Evolutionary conservation across 257 asterid species (phyloP).

Genomic region (Eustoma russellianum): DNA sequence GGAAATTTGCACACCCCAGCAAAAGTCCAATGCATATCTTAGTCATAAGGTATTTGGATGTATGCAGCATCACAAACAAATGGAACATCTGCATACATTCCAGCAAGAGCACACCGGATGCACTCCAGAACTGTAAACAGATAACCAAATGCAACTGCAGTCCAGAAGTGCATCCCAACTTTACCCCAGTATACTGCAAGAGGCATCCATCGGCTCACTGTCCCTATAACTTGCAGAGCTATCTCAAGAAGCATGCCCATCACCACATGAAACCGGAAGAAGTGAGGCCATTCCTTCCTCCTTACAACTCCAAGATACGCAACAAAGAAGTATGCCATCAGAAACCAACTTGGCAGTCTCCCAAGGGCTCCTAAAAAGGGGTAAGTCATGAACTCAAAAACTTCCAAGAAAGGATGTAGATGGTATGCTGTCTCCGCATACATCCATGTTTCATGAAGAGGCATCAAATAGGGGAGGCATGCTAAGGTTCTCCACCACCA

Average conservation of each 20-base stretch:
- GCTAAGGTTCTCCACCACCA: slow-evolving; percentile 95
- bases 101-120: slow-evolving; percentile 69
- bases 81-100: slow-evolving; percentile 87
- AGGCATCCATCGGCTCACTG: slow-evolving; percentile 87
- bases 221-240: slow-evolving; percentile 70
- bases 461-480: slow-evolving; percentile 86
- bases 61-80: slow-evolving; percentile 90
- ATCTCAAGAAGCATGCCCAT: slow-evolving; percentile 93
- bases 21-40: slow-evolving; percentile 8
- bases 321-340: slow-evolving; percentile 75
- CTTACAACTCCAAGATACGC: slow-evolving; percentile 86
- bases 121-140: slow-evolving; percentile 80
- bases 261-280: slow-evolving; percentile 82
- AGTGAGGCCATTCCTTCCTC: slow-evolving; percentile 93
- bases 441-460: slow-evolving; percentile 92
- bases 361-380: slow-evolving; percentile 65
- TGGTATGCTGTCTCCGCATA: slow-evolving; percentile 76
- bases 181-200: slow-evolving; percentile 71
- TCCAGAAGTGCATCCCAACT: slow-evolving; percentile 86
- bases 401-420: slow-evolving; percentile 68
- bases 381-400: slow-evolving; percentile 53
- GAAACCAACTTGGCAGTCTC: slow-evolving; percentile 75
- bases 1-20: too few species aligned
- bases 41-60: slow-evolving; percentile 79
- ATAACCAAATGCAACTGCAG: slow-evolving; percentile 53